Percentiles rank a stretch among this genome's conserved stretches.
phyloP scores from a whole-genome alignment of 345 rosid species.

The Limnanthes douglasii region DNA sequence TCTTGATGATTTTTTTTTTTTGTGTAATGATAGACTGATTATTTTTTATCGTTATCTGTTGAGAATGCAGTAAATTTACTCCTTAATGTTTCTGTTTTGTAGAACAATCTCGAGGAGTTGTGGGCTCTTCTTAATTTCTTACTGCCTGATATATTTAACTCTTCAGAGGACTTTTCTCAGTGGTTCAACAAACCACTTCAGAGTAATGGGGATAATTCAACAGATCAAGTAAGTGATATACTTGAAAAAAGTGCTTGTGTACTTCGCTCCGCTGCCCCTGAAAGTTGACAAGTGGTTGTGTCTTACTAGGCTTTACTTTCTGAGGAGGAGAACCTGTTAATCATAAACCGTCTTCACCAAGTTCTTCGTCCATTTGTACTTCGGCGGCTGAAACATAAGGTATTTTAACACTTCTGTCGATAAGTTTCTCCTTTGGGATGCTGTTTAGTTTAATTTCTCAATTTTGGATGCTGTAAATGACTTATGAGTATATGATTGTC shows the following conservation, averaged over 20 bases:
- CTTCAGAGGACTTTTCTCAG: constrained; percentile 92
- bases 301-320: constrained; percentile 61
- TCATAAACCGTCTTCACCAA: constrained; percentile 90
- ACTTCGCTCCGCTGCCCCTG: neutral
- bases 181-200: constrained; percentile 96
- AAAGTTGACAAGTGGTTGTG: constrained; percentile 1
- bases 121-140: constrained; percentile 93
- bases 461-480: too few relatives aligned
- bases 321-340: constrained; percentile 86
- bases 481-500: too few relatives aligned
- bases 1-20: constrained; percentile 1
- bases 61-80: constrained; percentile 4
- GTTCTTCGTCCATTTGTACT: constrained; percentile 93
- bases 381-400: constrained; percentile 91
- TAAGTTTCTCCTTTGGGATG: neutral
- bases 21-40: neutral
- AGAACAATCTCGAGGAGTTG: constrained; percentile 92
- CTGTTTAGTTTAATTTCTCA: neutral
- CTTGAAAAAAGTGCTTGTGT: too few relatives aligned
- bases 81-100: constrained; percentile 11
- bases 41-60: constrained; percentile 1
- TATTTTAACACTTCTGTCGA: constrained; percentile 10
- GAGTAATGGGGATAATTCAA: constrained; percentile 75
- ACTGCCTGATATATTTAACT: constrained; percentile 83
- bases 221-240: constrained; percentile 80